Evolutionary conservation across 2,329 filamentous ascomycete genomes (phyloP), one percentile per base, ranked within the genome.

Genomic region (Alternaria longipes): DNA sequence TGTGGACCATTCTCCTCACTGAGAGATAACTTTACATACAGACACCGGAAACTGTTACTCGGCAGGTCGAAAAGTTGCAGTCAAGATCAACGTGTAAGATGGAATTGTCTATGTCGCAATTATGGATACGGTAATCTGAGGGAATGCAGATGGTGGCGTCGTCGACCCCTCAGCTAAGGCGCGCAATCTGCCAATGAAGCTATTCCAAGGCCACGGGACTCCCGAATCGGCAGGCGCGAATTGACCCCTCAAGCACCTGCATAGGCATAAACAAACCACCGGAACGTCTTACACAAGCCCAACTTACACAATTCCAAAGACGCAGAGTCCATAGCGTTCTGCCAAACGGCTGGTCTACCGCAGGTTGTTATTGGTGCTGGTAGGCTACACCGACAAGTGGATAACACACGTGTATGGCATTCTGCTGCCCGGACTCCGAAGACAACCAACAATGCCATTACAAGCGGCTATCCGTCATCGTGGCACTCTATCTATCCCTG

Each of bases 171-270:
- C 51, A 42, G 28, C 50, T 32, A 45, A 59, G 54, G 58, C 49
- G 55, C 49, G 59, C 53, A 49, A 56, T 41, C 54, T 56, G 52
- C 26, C 57, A 50, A 18, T 52, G 34, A 22, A 45, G 30, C 22
- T 34, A 28, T 28, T 34, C 60, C 60, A 63, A 24, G 30, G 52
- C 56, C 41, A 30, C 40, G 56, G 63, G 41, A 60, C 38, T 64
- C 61, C 58, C 42, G 49, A 67, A 66, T 30, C 42, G 62, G 66
- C 63, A 68, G 66, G 62, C 64, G 62, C 58, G 36, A 62, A 52
- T 51, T 59, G 58, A 65, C 60, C 64, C 64, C 64, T 66, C 58
- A 22, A 63, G 59, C 59, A 58, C 54, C 59, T 64, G 63, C 59
- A 64, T 64, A 50, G 36, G 54, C 52, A 56, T 42, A 51, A 45